These are phyloP conservation scores for Zalerion maritima DNA, from an alignment of 495 filamentous ascomycete genomes.

Conservation along the genomic window DNA sequence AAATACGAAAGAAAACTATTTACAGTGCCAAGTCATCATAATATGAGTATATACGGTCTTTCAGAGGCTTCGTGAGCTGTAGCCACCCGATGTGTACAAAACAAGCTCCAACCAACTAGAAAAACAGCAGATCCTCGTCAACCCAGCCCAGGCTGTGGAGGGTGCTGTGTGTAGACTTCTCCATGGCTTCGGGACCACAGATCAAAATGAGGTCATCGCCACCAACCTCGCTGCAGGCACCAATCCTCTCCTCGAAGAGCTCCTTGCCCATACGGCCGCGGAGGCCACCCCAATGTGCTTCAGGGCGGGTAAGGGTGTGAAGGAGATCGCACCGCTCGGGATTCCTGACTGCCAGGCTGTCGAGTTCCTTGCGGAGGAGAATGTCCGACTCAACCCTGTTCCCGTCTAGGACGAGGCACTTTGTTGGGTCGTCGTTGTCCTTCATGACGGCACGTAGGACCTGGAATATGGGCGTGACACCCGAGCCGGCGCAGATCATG, in stretches of 20 bases:
- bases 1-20: too few relatives aligned
- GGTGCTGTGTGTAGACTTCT: constrained; percentile 48
- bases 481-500: constrained; percentile 85
- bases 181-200: constrained; percentile 71
- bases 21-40: too few relatives aligned
- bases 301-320: constrained; percentile 56
- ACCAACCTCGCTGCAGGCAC: constrained; percentile 15
- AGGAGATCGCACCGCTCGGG: constrained; percentile 47
- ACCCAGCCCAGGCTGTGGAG: constrained; percentile 60
- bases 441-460: constrained; percentile 66
- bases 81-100: too few relatives aligned
- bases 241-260: constrained; percentile 48
- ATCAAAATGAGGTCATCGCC: constrained; percentile 57
- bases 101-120: too few relatives aligned
- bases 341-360: constrained; percentile 38
- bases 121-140: constrained; percentile 73
- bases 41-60: too few relatives aligned
- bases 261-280: constrained; percentile 51
- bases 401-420: constrained; percentile 52
- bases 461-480: constrained; percentile 86
- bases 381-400: constrained; percentile 77
- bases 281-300: constrained; percentile 51
- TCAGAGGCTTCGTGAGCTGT: too few relatives aligned
- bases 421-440: constrained; percentile 20
- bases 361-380: constrained; percentile 62